These are phyloP conservation scores for Coemansia sp. DNA, from an alignment of 192 early-diverging fungal genomes.

Conservation along the genomic window DNA sequence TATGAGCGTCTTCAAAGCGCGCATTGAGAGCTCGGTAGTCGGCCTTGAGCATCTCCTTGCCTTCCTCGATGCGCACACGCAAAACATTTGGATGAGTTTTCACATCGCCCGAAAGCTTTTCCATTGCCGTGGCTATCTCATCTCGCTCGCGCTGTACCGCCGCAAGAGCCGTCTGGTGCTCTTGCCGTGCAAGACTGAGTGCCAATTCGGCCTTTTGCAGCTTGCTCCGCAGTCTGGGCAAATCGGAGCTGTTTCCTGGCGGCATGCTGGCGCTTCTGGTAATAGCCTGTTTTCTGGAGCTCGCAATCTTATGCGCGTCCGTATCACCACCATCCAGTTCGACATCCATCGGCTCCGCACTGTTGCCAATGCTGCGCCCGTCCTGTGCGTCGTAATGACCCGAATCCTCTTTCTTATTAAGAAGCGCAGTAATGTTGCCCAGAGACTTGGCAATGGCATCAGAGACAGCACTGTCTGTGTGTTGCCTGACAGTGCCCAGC, in stretches of 20 bases:
- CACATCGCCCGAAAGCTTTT: conserved; percentile 47
- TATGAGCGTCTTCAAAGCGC: conserved; percentile 66
- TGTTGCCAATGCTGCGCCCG: neutral
- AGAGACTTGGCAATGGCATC: neutral
- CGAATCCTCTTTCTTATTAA: neutral
- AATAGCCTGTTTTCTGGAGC: conserved; percentile 7
- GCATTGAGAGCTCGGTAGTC: conserved; percentile 54
- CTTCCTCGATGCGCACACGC: conserved; percentile 59
- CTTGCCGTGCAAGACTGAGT: conserved; percentile 33
- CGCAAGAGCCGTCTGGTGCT: conserved; percentile 17
- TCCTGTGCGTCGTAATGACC: neutral
- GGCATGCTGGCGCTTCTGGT: conserved; percentile 41
- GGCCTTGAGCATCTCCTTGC: conserved; percentile 52
- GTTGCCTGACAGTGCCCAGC: conserved; percentile 12
- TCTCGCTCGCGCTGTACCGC: conserved; percentile 1
- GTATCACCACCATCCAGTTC: neutral
- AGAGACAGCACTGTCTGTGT: conserved; percentile 1
- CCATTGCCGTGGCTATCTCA: conserved; percentile 23
- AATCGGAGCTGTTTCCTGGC: neutral
- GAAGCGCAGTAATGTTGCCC: neutral
- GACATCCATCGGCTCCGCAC: neutral
- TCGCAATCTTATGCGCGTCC: neutral
- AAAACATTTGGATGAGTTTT: conserved; percentile 40
- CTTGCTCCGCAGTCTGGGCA: conserved; percentile 13
- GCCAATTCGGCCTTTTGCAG: conserved; percentile 23